Evolutionary conservation across 225 moss, liverwort and hornwort genomes (phyloP).

Genomic region (Lunularia cruciata): DNA sequence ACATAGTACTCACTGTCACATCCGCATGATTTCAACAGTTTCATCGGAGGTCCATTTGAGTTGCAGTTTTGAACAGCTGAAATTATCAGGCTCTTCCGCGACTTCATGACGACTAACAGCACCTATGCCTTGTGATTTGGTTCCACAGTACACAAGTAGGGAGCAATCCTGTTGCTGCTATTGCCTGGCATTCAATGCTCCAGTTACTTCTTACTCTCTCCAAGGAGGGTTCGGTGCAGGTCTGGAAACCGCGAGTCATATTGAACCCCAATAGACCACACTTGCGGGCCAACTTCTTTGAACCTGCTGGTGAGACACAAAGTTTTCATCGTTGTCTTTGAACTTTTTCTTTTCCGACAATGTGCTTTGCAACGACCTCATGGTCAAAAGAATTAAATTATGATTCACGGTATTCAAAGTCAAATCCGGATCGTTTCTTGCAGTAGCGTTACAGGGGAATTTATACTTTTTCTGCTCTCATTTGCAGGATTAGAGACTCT

Average conservation of each 20-base stretch:
- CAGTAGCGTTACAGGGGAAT: no score
- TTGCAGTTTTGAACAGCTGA: background rate
- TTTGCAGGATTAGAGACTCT: constrained; percentile 81
- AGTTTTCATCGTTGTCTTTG: no score
- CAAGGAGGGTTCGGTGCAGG: constrained; percentile 85
- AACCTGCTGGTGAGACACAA: constrained; percentile 75
- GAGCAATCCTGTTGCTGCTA: constrained; percentile 69
- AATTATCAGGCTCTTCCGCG: background rate
- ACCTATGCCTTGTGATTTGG: background rate
- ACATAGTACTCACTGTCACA: background rate
- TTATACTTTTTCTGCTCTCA: background rate
- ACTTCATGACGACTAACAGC: background rate
- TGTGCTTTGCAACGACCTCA: no score
- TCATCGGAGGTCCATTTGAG: background rate
- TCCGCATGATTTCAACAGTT: background rate
- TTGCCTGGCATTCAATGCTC: constrained; percentile 91
- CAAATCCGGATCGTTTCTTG: background rate
- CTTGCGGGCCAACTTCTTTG: constrained; percentile 91
- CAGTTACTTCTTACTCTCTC: constrained; percentile 87
- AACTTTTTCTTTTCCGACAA: no score
- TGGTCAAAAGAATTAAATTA: background rate
- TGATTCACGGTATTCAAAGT: background rate
- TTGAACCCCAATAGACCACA: constrained; percentile 74
- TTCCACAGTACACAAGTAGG: constrained; percentile 74
- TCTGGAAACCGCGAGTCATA: constrained; percentile 85